Conservation (phyloP, 345 rosid genomes). For the Rhizophora mangle region DNA sequence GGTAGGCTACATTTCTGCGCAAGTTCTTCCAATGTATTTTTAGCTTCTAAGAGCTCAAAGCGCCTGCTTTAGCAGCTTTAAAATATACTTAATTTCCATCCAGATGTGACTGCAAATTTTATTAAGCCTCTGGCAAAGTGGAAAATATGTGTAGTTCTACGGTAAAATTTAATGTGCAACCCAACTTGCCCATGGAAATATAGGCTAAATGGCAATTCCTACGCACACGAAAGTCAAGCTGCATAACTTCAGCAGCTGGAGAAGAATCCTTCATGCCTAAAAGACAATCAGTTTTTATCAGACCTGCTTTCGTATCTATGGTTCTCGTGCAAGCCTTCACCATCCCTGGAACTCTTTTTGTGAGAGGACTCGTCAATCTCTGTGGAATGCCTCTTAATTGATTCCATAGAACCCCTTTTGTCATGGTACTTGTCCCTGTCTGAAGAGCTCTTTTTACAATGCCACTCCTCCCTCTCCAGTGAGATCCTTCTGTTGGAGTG, state of each 20-base stretch:
- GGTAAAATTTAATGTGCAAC: no score
- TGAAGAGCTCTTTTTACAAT: constrained; percentile 28
- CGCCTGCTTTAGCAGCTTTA: no score
- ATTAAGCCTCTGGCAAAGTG: no score
- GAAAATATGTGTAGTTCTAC: no score
- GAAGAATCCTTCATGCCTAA: constrained; percentile 27
- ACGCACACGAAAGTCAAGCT: not conserved
- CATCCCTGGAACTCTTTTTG: constrained; percentile 29
- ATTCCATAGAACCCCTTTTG: constrained; percentile 24
- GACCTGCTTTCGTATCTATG: constrained; percentile 17
- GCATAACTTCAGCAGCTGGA: constrained; percentile 1
- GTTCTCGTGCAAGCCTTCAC: constrained; percentile 20
- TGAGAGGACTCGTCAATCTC: constrained; percentile 31
- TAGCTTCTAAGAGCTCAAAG: no score
- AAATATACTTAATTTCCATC: no score
- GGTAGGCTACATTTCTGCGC: no score
- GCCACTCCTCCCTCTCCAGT: constrained; percentile 27
- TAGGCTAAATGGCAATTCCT: no score
- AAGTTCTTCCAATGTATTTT: no score
- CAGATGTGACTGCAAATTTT: no score
- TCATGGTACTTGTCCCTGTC: constrained; percentile 24
- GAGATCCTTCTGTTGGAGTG: constrained; percentile 26
- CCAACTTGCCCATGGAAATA: no score
- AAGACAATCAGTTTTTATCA: constrained; percentile 19
- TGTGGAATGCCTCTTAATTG: constrained; percentile 13